Evolutionary conservation across 768 basidiomycete genomes (phyloP).

Genomic region (Lyophyllum semitale): DNA sequence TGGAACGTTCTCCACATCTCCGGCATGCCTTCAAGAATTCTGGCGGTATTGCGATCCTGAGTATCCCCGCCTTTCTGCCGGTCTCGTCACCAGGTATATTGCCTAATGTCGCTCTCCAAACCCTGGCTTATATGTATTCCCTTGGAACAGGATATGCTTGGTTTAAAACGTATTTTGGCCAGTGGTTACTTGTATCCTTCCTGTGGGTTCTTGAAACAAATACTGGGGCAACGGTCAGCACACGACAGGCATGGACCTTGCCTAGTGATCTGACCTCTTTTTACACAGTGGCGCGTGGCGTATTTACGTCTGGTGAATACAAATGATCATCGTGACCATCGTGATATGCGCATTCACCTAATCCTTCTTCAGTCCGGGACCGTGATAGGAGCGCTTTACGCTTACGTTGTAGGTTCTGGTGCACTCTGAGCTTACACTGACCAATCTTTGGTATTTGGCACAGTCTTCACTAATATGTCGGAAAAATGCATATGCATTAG

Average conservation of each 20-base stretch:
- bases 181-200: constrained; percentile 54
- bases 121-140: neutral
- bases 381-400: constrained; percentile 33
- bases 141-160: constrained; percentile 33
- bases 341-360: no score
- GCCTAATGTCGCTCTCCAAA: neutral
- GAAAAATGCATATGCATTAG: constrained; percentile 44
- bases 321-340: neutral
- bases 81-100: constrained; percentile 30
- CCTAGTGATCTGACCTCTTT: neutral
- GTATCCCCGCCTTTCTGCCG: constrained; percentile 45
- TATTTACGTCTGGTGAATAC: constrained; percentile 43
- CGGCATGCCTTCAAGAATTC: constrained; percentile 49
- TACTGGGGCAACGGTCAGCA: constrained; percentile 46
- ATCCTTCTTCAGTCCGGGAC: constrained; percentile 28
- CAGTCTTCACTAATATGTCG: constrained; percentile 41
- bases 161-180: constrained; percentile 40
- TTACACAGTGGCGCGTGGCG: constrained; percentile 38
- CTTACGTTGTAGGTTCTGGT: constrained; percentile 26
- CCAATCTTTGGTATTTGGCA: neutral
- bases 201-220: constrained; percentile 55
- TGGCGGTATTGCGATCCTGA: constrained; percentile 41
- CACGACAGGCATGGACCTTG: neutral
- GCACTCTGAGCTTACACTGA: neutral
- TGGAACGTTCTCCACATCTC: constrained; percentile 42